Percentiles rank a stretch among this genome's conserved stretches.
phyloP scores from a whole-genome alignment of 305 asterid species.

The Nicotiana rustica region DNA sequence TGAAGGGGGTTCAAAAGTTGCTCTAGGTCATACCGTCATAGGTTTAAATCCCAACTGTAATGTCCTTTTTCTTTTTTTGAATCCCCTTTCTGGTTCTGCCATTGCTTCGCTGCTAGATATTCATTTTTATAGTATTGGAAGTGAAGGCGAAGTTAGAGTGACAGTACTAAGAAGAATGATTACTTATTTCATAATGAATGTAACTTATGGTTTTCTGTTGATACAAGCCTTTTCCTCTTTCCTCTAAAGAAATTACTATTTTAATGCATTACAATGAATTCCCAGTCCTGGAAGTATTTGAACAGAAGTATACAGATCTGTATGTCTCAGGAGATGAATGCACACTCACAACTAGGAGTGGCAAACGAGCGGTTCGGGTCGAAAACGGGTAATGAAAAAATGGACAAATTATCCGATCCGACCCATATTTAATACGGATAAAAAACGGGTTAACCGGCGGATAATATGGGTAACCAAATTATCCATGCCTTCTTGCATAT shows the following conservation, averaged over 20 bases:
- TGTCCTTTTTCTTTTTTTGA: too few relatives aligned
- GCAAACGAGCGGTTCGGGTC: too few relatives aligned
- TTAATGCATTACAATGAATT: conserved; percentile 27
- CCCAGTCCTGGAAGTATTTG: conserved; percentile 18
- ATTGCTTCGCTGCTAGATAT: background rate
- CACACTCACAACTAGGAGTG: background rate
- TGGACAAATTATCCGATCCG: too few relatives aligned
- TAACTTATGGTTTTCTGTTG: conserved; percentile 18
- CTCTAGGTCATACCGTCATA: too few relatives aligned
- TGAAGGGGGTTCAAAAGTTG: too few relatives aligned
- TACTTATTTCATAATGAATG: background rate
- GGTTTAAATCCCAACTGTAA: too few relatives aligned
- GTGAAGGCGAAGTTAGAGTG: background rate
- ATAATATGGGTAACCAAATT: too few relatives aligned
- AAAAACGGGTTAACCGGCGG: too few relatives aligned
- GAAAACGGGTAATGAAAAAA: too few relatives aligned
- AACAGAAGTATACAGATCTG: conserved; percentile 11
- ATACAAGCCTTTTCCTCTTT: conserved; percentile 7
- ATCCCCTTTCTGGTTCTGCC: too few relatives aligned
- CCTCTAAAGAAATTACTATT: background rate
- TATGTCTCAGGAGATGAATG: conserved; percentile 5
- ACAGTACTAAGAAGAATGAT: background rate
- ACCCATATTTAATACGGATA: too few relatives aligned
- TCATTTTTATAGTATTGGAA: background rate
- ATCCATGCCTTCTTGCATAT: too few relatives aligned